Conservation (phyloP, 441 rosid species). For the Theobroma grandiflorum region DNA sequence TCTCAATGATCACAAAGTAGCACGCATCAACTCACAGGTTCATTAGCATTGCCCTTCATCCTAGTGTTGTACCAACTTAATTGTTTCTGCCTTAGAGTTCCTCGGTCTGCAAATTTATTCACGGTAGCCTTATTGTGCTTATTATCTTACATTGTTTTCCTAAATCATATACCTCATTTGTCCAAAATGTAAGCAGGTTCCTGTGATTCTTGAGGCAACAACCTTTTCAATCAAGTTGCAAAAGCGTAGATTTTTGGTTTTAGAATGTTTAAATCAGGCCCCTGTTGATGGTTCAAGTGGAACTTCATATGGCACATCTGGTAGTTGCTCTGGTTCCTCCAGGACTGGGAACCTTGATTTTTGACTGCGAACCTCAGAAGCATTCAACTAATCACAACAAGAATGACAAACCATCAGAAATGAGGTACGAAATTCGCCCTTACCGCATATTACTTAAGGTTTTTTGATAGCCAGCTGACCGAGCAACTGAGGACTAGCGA, state of each 20-base stretch:
- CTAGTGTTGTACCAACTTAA: neutral
- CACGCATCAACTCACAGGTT: constrained; percentile 87
- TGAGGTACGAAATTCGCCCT: neutral
- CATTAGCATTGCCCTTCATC: constrained; percentile 10
- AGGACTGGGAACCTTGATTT: constrained; percentile 74
- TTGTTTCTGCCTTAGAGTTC: neutral
- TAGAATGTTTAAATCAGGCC: constrained; percentile 94
- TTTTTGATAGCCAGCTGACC: neutral
- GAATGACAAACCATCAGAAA: neutral
- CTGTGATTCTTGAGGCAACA: constrained; percentile 81
- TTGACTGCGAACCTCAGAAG: constrained; percentile 33
- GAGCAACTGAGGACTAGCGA: neutral
- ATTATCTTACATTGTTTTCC: neutral
- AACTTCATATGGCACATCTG: constrained; percentile 73
- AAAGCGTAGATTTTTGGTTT: constrained; percentile 77
- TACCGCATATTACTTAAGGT: neutral
- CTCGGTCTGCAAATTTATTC: neutral
- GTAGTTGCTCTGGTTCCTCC: constrained; percentile 71
- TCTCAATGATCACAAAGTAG: constrained; percentile 83
- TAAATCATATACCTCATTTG: neutral
- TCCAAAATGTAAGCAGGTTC: constrained; percentile 60
- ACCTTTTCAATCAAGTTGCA: constrained; percentile 88
- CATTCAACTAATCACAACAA: neutral
- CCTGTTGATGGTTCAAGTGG: constrained; percentile 94
- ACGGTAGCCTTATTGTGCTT: neutral